These are phyloP conservation scores for Solanum pinnatisectum DNA, from an alignment of 257 asterid species.

Conservation along the genomic window DNA sequence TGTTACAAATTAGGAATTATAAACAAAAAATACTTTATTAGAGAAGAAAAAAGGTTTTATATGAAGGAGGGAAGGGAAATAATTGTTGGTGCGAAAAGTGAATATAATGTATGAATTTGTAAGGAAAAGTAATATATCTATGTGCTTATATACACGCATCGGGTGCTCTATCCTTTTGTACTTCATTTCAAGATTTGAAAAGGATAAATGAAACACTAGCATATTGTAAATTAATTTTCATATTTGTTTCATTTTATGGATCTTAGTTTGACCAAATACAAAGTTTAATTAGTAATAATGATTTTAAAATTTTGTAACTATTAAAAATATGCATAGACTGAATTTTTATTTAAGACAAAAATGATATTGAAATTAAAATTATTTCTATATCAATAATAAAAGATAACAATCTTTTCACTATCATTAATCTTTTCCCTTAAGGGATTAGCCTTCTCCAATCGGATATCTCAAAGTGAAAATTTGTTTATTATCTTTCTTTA, in stretches of 20 bases:
- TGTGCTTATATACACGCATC: not conserved
- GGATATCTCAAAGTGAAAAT: not conserved
- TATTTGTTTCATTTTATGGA: not conserved
- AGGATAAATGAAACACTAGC: not conserved
- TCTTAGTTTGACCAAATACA: not conserved
- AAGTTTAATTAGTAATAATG: no score
- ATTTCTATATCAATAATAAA: not conserved
- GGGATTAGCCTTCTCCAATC: not conserved
- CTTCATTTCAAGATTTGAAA: conserved; percentile 14
- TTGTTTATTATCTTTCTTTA: no score
- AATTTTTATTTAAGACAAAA: not conserved
- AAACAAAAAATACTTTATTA: no score
- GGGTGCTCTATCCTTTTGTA: not conserved
- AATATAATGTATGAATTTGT: conserved; percentile 43
- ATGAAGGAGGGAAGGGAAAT: no score
- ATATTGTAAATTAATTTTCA: not conserved
- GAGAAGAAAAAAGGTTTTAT: conserved; percentile 18
- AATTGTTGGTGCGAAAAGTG: no score
- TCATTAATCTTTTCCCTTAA: not conserved
- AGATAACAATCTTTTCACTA: not conserved
- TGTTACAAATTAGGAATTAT: not conserved
- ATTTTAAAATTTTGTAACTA: not conserved
- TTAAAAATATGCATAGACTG: not conserved
- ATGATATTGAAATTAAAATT: not conserved
- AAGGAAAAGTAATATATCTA: not conserved